phyloP scores from a whole-genome alignment of 768 basidiomycete genomes.

The Dentipellis sp. region DNA sequence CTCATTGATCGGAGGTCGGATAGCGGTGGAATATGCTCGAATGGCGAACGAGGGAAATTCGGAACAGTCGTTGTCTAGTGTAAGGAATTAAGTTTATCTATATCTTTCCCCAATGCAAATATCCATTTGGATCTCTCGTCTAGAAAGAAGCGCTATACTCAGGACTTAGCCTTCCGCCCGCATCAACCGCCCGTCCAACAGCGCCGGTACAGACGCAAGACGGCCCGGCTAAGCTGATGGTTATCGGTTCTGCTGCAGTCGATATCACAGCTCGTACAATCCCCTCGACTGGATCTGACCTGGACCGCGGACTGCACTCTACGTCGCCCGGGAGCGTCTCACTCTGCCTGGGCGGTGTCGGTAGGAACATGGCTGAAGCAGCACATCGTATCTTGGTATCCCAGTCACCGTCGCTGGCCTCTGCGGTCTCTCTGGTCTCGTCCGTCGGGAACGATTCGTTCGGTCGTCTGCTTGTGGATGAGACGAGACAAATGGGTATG shows the following conservation, averaged over 20 bases:
- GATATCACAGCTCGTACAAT: conserved; percentile 65
- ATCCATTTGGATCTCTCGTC: not conserved
- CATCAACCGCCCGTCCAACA: not conserved
- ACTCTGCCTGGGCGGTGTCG: conserved; percentile 81
- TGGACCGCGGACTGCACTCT: conserved; percentile 41
- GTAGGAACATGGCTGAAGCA: conserved; percentile 91
- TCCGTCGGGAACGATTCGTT: conserved; percentile 72
- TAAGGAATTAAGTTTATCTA: not conserved
- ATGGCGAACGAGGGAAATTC: conserved; percentile 21
- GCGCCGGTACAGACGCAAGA: not conserved
- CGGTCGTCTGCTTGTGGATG: conserved; percentile 53
- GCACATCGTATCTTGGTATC: conserved; percentile 53
- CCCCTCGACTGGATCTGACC: conserved; percentile 19
- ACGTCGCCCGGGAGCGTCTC: conserved; percentile 74
- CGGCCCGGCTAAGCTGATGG: conserved; percentile 40
- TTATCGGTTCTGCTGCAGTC: conserved; percentile 83
- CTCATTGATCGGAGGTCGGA: conserved; percentile 67
- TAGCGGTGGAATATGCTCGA: conserved; percentile 68
- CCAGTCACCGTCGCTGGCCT: conserved; percentile 14
- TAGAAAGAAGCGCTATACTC: not conserved
- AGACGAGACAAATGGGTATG: conserved; percentile 60
- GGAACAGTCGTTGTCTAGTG: not conserved
- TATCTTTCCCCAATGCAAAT: not conserved
- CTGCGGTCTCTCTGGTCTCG: conserved; percentile 55
- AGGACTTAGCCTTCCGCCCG: not conserved